These are phyloP conservation scores for Furcasterigmium furcatum DNA, from an alignment of 2,329 filamentous ascomycete genomes.

Conservation along the genomic window DNA sequence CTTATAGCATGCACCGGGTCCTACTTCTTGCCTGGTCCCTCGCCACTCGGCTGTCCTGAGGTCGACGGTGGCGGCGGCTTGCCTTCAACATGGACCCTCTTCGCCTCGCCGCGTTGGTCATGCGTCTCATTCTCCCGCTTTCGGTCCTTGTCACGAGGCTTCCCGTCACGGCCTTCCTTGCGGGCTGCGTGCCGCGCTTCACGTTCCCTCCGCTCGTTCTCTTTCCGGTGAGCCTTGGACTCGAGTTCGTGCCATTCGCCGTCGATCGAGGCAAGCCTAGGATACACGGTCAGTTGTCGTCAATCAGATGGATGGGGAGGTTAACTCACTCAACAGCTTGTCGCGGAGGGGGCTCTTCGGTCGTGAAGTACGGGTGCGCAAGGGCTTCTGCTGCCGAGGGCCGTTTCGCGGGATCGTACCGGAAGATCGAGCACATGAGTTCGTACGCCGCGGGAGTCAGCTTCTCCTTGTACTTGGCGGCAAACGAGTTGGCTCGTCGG, in stretches of 20 bases:
- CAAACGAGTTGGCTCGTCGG: constrained; percentile 71
- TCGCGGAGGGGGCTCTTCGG: constrained; percentile 72
- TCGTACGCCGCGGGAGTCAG: constrained; percentile 81
- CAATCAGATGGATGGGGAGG: neutral
- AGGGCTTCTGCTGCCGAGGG: constrained; percentile 83
- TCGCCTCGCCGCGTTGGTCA: constrained; percentile 26
- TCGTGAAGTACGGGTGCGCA: constrained; percentile 82
- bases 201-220: constrained; percentile 69
- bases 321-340: constrained; percentile 75
- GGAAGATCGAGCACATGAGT: constrained; percentile 79
- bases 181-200: constrained; percentile 40
- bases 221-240: constrained; percentile 88
- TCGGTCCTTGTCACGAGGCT: constrained; percentile 26
- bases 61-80: constrained; percentile 5
- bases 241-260: constrained; percentile 99
- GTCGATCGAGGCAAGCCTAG: constrained; percentile 71
- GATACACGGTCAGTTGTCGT: constrained; percentile 23
- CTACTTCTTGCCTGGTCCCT: no score
- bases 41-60: neutral
- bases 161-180: constrained; percentile 28
- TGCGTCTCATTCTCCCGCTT: constrained; percentile 31
- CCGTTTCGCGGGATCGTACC: constrained; percentile 80
- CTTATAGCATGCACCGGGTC: no score
- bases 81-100: constrained; percentile 16
- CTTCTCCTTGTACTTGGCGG: constrained; percentile 75